Base-by-base conservation (phyloP, 2,329 filamentous ascomycete genomes). In the Cordyceps militaris region DNA sequence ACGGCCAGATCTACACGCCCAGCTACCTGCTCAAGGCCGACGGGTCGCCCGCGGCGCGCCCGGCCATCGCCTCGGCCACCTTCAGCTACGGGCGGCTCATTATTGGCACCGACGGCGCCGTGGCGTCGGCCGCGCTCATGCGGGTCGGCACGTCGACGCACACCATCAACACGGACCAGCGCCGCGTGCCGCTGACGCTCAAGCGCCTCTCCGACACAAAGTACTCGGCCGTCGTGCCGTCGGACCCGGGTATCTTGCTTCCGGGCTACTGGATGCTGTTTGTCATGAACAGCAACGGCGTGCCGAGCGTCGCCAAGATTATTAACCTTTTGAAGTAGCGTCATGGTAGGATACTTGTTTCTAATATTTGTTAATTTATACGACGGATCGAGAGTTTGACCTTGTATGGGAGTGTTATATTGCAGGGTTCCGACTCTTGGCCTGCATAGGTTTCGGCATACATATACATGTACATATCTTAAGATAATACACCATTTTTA, bases 221-320 rank as follows among this genome's bases (percentile, higher is more conserved):
- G 1, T 80, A 77, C 59, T 71, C 65, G 0, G 65, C 79, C 4
- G 66, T 64, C 1, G 66, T 82, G 4, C 79, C 79, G 0, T 61
- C 61, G 3, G 80, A 83, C 59, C 60, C 74, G 0, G 80, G 80
- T 3, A 68, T 83, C 23, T 63, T 76, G 6, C 60, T 82, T 3
- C 80, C 80, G 0, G 81, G 80, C 0, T 79, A 75, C 62, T 84
- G 76, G 70, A 77, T 79, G 67, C 63, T 84, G 8, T 84, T 83
- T 65, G 79, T 74, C 0, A 67, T 79, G n/a, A 67, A 77, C 57
- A 61, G 66, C 4, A 63, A 63, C 3, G 78, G 79, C 0, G 74
- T 75, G 1, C 79, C 78, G 0, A 79, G 76, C 61, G 60, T 77
- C 3, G 38, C 56, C 16, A 58, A 48, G 14, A 58, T 53, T 3